Conservation (phyloP, 2,329 filamentous ascomycete genomes). For the Colletotrichum tabaci region DNA sequence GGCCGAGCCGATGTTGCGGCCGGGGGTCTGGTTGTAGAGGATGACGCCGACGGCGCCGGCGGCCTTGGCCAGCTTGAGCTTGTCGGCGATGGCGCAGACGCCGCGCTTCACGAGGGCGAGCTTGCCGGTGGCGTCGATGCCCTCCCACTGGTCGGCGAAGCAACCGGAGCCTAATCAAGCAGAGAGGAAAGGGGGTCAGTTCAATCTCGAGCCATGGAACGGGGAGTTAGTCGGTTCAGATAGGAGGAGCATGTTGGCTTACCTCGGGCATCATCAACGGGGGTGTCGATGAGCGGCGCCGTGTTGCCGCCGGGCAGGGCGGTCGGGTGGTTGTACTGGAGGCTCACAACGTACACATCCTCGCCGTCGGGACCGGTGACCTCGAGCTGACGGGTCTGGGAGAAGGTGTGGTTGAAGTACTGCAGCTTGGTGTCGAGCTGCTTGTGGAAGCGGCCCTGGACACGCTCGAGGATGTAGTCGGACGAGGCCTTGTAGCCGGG, state of each 20-base stretch:
- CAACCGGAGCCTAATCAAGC: slow-evolving; percentile 54
- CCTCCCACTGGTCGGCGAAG: slow-evolving; percentile 60
- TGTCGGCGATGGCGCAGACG: slow-evolving; percentile 58
- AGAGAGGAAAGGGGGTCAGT: not conserved
- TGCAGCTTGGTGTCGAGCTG: slow-evolving; percentile 62
- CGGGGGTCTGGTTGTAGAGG: slow-evolving; percentile 74
- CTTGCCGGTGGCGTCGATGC: slow-evolving; percentile 60
- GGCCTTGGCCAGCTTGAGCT: slow-evolving; percentile 60
- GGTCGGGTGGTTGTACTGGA: slow-evolving; percentile 64
- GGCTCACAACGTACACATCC: slow-evolving; percentile 58
- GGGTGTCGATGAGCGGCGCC: slow-evolving; percentile 54
- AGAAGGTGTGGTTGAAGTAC: slow-evolving; percentile 63
- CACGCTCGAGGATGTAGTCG: slow-evolving; percentile 68
- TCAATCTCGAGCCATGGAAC: not conserved
- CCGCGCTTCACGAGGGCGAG: slow-evolving; percentile 63
- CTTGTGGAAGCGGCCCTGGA: slow-evolving; percentile 55
- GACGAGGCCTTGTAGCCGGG: slow-evolving; percentile 72
- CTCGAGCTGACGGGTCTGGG: slow-evolving; percentile 58
- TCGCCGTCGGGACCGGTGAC: slow-evolving; percentile 62
- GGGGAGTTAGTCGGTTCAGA: too few relatives aligned
- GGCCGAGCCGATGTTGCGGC: slow-evolving; percentile 59
- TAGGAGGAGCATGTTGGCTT: not conserved
- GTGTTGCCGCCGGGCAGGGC: slow-evolving; percentile 54
- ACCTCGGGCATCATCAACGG: slow-evolving; percentile 53
- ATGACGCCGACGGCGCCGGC: slow-evolving; percentile 63